Evolutionary conservation across 2,329 filamentous ascomycete genomes (phyloP).

Genomic region (Thelonectria blattea): DNA sequence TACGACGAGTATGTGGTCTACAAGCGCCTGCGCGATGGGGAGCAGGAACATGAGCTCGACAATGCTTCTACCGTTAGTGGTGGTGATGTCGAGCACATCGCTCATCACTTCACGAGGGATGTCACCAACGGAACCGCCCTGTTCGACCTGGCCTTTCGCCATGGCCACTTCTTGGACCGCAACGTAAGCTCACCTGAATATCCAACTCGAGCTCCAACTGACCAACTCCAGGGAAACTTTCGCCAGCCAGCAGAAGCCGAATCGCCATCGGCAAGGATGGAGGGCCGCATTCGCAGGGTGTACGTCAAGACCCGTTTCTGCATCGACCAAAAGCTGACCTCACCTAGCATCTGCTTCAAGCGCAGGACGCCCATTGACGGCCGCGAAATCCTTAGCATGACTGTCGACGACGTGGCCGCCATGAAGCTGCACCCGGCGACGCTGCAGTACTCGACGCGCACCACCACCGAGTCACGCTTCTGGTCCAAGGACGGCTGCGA

Average conservation of each 20-base stretch:
- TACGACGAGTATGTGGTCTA: constrained; percentile 49
- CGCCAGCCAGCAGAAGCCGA: constrained; percentile 30
- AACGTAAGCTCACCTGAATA: constrained; percentile 30
- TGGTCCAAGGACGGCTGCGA: constrained; percentile 48
- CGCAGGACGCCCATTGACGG: constrained; percentile 39
- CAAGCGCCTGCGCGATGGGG: constrained; percentile 16
- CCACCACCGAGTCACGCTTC: constrained; percentile 48
- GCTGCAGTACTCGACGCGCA: constrained; percentile 47
- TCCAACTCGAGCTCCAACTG: not conserved
- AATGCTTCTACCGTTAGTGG: constrained; percentile 15
- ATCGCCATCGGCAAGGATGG: constrained; percentile 34
- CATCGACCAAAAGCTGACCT: not conserved
- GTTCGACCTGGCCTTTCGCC: constrained; percentile 43
- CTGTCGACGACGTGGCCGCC: constrained; percentile 42
- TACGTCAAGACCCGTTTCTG: constrained; percentile 28
- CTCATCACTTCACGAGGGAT: constrained; percentile 43
- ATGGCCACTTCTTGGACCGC: constrained; percentile 39
- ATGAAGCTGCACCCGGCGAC: constrained; percentile 49
- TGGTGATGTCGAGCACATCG: constrained; percentile 35
- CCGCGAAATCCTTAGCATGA: constrained; percentile 46
- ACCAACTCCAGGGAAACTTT: constrained; percentile 34
- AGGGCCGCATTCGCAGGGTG: constrained; percentile 46
- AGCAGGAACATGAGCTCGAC: constrained; percentile 25
- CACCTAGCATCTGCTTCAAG: constrained; percentile 45
- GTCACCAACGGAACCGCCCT: constrained; percentile 40